Conservation (phyloP, 106 monocot species). For the Acorus calamus region DNA sequence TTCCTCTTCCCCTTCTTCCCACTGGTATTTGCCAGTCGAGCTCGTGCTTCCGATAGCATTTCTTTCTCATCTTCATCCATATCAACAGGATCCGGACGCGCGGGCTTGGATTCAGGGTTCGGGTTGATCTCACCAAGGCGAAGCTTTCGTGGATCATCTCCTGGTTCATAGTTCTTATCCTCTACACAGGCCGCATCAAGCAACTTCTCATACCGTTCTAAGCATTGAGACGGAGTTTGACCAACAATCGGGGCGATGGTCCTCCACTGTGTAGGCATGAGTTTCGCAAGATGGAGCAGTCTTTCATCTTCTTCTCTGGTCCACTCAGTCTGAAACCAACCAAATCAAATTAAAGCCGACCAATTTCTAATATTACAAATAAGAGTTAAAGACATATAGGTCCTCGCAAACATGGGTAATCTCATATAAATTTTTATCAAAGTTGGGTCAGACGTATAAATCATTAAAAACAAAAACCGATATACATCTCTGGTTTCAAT, state of each 20-base stretch:
- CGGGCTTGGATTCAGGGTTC: conserved; percentile 98
- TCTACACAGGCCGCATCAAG: conserved; percentile 91
- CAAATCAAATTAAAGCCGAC: too few relatives aligned
- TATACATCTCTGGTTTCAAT: too few relatives aligned
- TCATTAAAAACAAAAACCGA: too few relatives aligned
- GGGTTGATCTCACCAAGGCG: conserved; percentile 97
- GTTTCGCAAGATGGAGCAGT: conserved; percentile 91
- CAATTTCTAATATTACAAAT: too few relatives aligned
- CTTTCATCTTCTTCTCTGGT: conserved; percentile 98
- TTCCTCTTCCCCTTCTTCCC: conserved; percentile 98
- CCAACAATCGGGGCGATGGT: conserved; percentile 99
- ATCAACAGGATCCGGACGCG: conserved; percentile 96
- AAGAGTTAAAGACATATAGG: too few relatives aligned
- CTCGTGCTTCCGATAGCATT: conserved; percentile 98
- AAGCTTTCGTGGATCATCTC: conserved; percentile 86
- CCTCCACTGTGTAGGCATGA: conserved; percentile 99
- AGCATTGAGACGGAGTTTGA: conserved; percentile 87
- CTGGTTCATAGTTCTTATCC: conserved; percentile 87
- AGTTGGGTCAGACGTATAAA: too few relatives aligned
- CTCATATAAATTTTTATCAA: too few relatives aligned
- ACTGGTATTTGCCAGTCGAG: conserved; percentile 88
- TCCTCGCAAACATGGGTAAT: too few relatives aligned
- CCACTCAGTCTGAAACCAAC: too few relatives aligned
- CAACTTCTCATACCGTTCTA: conserved; percentile 93
- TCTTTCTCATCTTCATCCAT: conserved; percentile 99